A percentile compares a stretch with the other conserved stretches of the same genome.
Evolutionary conservation across 331 rosid species (phyloP).

Genomic region (Rhamnella rubrinervis): DNA sequence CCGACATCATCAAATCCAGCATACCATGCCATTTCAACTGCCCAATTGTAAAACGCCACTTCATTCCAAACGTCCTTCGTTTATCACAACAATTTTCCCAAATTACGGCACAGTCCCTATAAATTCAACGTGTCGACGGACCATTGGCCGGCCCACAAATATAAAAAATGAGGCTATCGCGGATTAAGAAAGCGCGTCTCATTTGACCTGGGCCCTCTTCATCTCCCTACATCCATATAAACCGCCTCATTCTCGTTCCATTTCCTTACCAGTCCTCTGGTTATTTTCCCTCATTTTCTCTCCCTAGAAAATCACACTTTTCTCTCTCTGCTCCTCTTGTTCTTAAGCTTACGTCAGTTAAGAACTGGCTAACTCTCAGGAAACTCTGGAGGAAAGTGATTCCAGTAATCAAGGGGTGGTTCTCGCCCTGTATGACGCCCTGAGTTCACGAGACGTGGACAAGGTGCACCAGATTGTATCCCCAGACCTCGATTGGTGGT

Average conservation of each 20-base stretch:
- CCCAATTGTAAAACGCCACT: constrained; percentile 8
- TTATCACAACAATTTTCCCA: background rate
- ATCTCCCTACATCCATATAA: background rate
- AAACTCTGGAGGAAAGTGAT: constrained; percentile 46
- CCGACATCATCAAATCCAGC: background rate
- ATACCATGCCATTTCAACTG: background rate
- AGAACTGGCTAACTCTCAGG: constrained; percentile 93
- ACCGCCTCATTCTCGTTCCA: background rate
- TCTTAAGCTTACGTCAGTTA: background rate
- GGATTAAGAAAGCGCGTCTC: background rate
- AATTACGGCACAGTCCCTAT: background rate
- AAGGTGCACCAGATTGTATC: constrained; percentile 65
- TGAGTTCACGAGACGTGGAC: constrained; percentile 62
- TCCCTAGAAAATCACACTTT: background rate
- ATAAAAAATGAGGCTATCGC: background rate
- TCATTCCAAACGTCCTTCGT: background rate
- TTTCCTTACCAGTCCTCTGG: background rate
- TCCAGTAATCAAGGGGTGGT: constrained; percentile 69
- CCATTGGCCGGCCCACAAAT: no score
- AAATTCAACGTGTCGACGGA: no score
- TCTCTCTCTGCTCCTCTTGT: background rate
- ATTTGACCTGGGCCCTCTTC: background rate
- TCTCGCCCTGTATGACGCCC: constrained; percentile 73
- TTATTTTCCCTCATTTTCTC: background rate
- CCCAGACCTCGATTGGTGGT: constrained; percentile 96